Evolutionary conservation across 345 rosid species (phyloP), one percentile per base, ranked within the genome.

Genomic region (Geranium rotundifolium): DNA sequence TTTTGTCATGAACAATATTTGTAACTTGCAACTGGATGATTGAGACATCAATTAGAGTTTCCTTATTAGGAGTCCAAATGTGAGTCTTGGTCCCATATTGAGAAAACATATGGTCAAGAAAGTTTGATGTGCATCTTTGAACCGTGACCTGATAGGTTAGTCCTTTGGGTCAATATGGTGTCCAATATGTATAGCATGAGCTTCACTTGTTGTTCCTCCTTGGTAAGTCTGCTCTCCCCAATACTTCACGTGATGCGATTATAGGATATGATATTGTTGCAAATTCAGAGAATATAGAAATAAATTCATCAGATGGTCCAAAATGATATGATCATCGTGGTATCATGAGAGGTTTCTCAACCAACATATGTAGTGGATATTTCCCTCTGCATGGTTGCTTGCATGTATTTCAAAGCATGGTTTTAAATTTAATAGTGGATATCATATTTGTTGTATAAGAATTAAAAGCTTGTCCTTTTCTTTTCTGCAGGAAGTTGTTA

Each of bases 401-500:
- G 1, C 27, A 13, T 63, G 12, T 29, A 4, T 62, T 62, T 30
- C 3, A 50, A 34, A 23, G 41, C 59, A 59, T 52, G 17, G 10
- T 20, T 61, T 34, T 57, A 54, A 20, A 68, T 56, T 15, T 62
- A 56, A 58, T 31, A 17, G 23, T 20, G 23, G 58, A 14, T 46
- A 46, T 46, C 12, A 46, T 2, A 7, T 46, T 14, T 14, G 14
- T 46, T 46, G 15, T 46, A 46, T 46, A 14, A 50, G 61, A 4
- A 7, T 57, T 60, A 34, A 65, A 54, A 50, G 19, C 34, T 29
- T 34, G 9, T 18, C 16, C 60, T 57, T 67, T 59, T 10, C 61
- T 17, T 63, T 62, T 70, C 71, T 77, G 62, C 82, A 93, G 99
- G 79, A 93, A 90, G 70, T 72, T 83, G 69, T 76, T 93, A 30